Conservation (phyloP, 1,284 basidiomycete genomes). For the Nidula niveotomentosa region DNA sequence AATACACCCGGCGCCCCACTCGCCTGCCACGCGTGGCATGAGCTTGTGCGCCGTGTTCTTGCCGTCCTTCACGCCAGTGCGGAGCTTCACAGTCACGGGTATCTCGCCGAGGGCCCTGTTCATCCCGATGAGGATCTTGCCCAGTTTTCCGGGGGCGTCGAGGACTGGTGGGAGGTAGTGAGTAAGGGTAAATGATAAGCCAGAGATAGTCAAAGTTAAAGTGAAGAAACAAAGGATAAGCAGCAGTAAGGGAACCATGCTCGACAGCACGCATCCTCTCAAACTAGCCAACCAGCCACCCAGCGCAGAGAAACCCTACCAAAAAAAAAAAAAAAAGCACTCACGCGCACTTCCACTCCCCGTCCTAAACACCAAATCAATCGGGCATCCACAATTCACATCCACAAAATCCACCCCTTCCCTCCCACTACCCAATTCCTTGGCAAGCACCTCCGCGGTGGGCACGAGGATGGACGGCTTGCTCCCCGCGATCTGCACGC, state of each 20-base stretch:
- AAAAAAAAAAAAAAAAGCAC: slow-evolving; percentile 32
- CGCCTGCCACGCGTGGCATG: slow-evolving; percentile 80
- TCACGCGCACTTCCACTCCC: slow-evolving; percentile 88
- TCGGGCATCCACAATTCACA: slow-evolving; percentile 96
- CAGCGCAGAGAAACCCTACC: no score
- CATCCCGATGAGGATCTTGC: slow-evolving; percentile 91
- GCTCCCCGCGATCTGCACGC: slow-evolving; percentile 84
- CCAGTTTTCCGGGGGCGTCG: slow-evolving; percentile 80
- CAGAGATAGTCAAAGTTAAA: no score
- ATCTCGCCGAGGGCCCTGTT: slow-evolving; percentile 88
- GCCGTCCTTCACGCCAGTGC: slow-evolving; percentile 89
- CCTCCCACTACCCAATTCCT: slow-evolving; percentile 44
- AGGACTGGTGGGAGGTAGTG: slow-evolving; percentile 52
- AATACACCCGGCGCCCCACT: slow-evolving; percentile 81
- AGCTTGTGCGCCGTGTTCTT: slow-evolving; percentile 89
- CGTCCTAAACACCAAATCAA: slow-evolving; percentile 92
- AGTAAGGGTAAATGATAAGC: no score
- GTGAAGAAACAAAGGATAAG: no score
- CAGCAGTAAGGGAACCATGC: no score
- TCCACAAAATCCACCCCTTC: slow-evolving; percentile 88
- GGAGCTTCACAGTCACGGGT: slow-evolving; percentile 93
- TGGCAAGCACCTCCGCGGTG: slow-evolving; percentile 81
- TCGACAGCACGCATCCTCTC: no score
- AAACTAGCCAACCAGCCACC: no score
- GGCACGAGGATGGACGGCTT: slow-evolving; percentile 79